Percentiles rank a stretch among this genome's conserved stretches.
phyloP scores from a whole-genome alignment of 805 yeast species.

The Wickerhamomyces queroliae region DNA sequence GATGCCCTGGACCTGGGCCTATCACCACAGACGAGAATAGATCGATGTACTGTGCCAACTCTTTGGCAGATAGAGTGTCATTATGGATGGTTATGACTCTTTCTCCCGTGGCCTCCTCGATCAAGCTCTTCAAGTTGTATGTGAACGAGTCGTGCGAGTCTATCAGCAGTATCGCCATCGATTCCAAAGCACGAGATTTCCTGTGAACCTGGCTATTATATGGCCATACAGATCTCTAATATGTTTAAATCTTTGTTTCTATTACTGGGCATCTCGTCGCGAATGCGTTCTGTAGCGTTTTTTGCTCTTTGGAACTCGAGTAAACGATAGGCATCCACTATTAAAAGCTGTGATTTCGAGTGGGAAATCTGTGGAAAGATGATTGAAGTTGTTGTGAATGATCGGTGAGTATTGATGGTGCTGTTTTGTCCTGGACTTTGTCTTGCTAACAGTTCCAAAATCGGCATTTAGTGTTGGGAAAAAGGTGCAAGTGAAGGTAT shows the following conservation, averaged over 20 bases:
- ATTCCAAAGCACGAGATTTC: too few species aligned
- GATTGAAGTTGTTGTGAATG: constrained; percentile 73
- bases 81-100: constrained; percentile 31
- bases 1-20: constrained; percentile 99
- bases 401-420: constrained; percentile 35
- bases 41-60: constrained; percentile 37
- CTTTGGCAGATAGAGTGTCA: constrained; percentile 27
- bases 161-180: constrained; percentile 58
- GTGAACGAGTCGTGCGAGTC: constrained; percentile 97
- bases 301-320: too few species aligned
- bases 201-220: too few species aligned
- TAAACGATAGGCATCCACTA: neutral
- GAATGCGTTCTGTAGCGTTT: neutral
- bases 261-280: too few species aligned
- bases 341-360: too few species aligned
- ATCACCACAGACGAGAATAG: constrained; percentile 70
- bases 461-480: constrained; percentile 66
- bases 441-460: constrained; percentile 18
- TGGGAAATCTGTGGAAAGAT: too few species aligned
- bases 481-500: constrained; percentile 69
- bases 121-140: constrained; percentile 63
- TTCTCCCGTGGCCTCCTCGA: constrained; percentile 43
- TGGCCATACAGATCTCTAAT: too few species aligned
- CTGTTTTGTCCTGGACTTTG: neutral
- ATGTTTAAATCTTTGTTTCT: too few species aligned